phyloP scores from a whole-genome alignment of 148 eudicot species.

The Arctostaphylos glauca region DNA sequence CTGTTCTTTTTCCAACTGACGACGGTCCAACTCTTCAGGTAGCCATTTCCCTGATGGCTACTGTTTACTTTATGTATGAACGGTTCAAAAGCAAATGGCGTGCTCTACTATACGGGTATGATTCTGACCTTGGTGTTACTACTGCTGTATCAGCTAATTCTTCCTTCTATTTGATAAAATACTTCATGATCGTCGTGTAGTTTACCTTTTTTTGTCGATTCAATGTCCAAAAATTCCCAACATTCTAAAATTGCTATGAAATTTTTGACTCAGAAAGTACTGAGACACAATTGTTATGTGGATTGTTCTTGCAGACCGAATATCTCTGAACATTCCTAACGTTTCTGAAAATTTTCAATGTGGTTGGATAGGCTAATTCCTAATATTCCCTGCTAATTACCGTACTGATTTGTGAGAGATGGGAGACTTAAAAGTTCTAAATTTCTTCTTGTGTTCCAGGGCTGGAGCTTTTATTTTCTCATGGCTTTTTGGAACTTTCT shows the following conservation, averaged over 20 bases:
- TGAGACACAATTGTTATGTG: not conserved
- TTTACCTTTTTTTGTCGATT: not conserved
- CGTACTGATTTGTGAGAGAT: not conserved
- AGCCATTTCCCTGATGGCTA: slow-evolving; percentile 68
- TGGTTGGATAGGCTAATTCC: not conserved
- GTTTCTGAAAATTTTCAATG: not conserved
- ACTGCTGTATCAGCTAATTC: slow-evolving; percentile 2
- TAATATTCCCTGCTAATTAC: not conserved
- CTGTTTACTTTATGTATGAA: slow-evolving; percentile 73
- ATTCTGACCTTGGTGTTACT: slow-evolving; percentile 13
- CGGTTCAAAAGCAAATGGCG: slow-evolving; percentile 70
- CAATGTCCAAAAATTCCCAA: not conserved
- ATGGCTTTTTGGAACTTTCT: slow-evolving; percentile 87
- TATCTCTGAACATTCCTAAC: not conserved
- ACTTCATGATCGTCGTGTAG: not conserved
- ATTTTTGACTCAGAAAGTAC: not conserved
- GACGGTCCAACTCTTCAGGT: slow-evolving; percentile 99
- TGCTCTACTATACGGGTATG: slow-evolving; percentile 92
- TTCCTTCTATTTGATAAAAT: not conserved
- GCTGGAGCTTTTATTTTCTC: slow-evolving; percentile 81
- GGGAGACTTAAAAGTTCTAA: not conserved
- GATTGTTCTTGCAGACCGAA: not conserved
- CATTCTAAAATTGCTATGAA: not conserved
- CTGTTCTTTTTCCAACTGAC: slow-evolving; percentile 87
- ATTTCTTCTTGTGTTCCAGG: slow-evolving; percentile 45